Base-by-base conservation (phyloP, 2,329 filamentous ascomycete genomes). In the Exophiala phaeomuriformis region DNA sequence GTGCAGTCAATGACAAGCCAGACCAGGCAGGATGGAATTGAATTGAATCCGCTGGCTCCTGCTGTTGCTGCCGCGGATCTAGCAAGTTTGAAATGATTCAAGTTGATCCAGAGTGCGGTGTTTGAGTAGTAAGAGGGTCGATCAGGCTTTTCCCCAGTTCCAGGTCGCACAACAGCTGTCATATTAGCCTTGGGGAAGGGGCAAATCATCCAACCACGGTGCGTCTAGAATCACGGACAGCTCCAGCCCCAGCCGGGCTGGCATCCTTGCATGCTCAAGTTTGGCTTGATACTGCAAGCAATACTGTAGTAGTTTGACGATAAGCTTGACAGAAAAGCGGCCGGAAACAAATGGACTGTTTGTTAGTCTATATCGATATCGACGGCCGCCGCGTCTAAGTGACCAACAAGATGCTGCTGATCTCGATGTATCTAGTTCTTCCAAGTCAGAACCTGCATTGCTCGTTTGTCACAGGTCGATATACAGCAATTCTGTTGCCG, bases 131-230 rank as follows among this genome's bases (percentile, higher is more conserved):
- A 12, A 41, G 39, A 27, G 39, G 12, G 36, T 31, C 32, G 42
- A 41, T 6, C 9, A 49, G 37, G 33, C 47, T 41, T 50, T 33
- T 27, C 12, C 12, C 39, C 43, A 39, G 12, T 29, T 39, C 39
- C 47, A 19, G 19, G 57, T 60, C 5, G 47, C 52, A 60, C 58
- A 33, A 53, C 58, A 60, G 58, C 58, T 60, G 58, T 60, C 58
- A 60, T 60, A 58, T 60, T 60, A 55, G 43, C 52, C 51, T 55
- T 53, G 51, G 19, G 19, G 49, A 31, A 40, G 41, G 33, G 35
- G 51, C 52, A 40, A 36, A 28, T 52, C 41, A 49, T 44, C 46
- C 48, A 33, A 47, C 31, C n/a, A 46, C 28, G 37, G 29, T 31
- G 50, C 40, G 19, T 19, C 19, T 19, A 19, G 19, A 19, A 19